Evolutionary conservation across 2,329 filamentous ascomycete genomes (phyloP).

Genomic region (Calonectria crousiana): DNA sequence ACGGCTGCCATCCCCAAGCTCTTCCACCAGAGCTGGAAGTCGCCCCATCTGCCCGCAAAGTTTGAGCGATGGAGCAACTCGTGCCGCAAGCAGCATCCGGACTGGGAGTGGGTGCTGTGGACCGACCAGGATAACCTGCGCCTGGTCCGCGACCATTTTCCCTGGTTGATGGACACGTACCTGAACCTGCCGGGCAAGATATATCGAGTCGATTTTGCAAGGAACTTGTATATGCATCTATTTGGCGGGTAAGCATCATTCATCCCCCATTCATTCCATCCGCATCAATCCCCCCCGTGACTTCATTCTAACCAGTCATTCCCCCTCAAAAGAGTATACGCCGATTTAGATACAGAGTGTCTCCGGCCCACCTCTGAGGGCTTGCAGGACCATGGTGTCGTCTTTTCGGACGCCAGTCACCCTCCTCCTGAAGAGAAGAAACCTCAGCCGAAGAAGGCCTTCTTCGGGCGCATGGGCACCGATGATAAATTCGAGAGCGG

Average conservation of each 20-base stretch:
- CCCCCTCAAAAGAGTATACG: conserved; percentile 29
- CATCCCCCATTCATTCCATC: too few relatives aligned
- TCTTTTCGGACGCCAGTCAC: neutral
- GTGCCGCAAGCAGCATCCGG: conserved; percentile 45
- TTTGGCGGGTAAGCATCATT: conserved; percentile 47
- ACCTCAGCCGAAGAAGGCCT: conserved; percentile 21
- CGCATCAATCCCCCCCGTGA: neutral
- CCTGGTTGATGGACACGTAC: conserved; percentile 47
- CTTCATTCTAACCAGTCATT: neutral
- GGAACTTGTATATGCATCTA: conserved; percentile 52
- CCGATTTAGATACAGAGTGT: conserved; percentile 46
- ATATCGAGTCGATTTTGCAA: conserved; percentile 48
- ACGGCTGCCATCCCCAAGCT: conserved; percentile 52
- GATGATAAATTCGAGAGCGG: conserved; percentile 45
- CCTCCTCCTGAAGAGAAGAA: neutral
- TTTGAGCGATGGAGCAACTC: conserved; percentile 48
- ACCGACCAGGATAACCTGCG: conserved; percentile 51
- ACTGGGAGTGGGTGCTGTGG: conserved; percentile 53
- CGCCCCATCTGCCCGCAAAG: conserved; percentile 38
- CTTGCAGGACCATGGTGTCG: conserved; percentile 38
- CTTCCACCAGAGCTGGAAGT: conserved; percentile 46
- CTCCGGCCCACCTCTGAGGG: conserved; percentile 41
- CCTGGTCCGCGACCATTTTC: conserved; percentile 48
- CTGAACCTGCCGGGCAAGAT: conserved; percentile 46
- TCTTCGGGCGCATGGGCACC: conserved; percentile 50